phyloP scores from a whole-genome alignment of 2,329 filamentous ascomycete genomes.

The Cladosporium austrohemisphaericum region DNA sequence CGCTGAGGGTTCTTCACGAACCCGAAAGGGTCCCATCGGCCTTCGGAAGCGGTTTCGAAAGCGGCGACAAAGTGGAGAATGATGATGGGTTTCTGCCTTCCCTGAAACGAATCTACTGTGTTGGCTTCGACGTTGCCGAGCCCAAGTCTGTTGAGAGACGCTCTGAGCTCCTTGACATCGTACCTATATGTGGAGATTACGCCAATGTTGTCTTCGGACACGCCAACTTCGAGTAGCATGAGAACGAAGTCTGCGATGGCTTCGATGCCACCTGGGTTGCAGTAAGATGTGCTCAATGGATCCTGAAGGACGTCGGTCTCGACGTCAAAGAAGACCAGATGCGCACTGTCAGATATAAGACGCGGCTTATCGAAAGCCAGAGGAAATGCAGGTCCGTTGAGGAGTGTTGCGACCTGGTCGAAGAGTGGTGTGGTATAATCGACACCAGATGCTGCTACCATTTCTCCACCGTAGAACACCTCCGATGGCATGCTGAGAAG shows the following conservation, averaged over 20 bases:
- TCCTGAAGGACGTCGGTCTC: neutral
- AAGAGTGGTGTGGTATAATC: neutral
- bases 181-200: neutral
- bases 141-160: too few relatives aligned
- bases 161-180: too few relatives aligned
- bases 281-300: neutral
- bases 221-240: neutral
- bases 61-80: slow-evolving; percentile 17
- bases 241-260: neutral
- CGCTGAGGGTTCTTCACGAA: slow-evolving; percentile 3
- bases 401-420: neutral
- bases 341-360: neutral
- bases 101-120: slow-evolving; percentile 17
- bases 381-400: too few relatives aligned
- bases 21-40: slow-evolving; percentile 15
- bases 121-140: neutral
- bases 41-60: neutral
- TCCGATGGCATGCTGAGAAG: neutral
- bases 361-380: too few relatives aligned
- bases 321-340: neutral
- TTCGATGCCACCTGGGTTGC: neutral
- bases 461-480: neutral
- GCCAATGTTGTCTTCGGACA: neutral
- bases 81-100: slow-evolving; percentile 15
- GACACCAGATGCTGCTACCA: neutral